A percentile compares a stretch with the other conserved stretches of the same genome.
phyloP scores from a whole-genome alignment of 805 yeast genomes.

The Schwanniomyces pseudopolymorphus region DNA sequence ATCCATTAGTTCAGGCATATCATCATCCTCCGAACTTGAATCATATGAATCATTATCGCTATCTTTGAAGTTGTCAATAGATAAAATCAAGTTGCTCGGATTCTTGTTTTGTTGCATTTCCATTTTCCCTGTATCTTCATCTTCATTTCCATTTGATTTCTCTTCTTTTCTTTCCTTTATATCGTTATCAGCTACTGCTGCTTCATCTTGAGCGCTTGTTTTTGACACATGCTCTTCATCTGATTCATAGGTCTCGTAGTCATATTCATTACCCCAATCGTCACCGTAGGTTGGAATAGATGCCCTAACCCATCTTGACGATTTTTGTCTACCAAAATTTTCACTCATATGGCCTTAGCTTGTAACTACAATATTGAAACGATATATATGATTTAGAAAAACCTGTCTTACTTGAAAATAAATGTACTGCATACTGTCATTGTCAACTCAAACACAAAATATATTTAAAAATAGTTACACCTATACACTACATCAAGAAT shows the following conservation, averaged over 20 bases:
- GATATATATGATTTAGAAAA: background rate
- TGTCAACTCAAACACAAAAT: conserved; percentile 1
- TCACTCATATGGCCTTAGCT: conserved; percentile 22
- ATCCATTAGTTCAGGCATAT: conserved; percentile 7
- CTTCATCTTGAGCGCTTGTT: background rate
- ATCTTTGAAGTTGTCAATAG: conserved; percentile 29
- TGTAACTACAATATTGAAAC: background rate
- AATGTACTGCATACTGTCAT: background rate
- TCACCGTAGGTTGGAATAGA: conserved; percentile 43
- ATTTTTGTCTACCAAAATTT: conserved; percentile 41
- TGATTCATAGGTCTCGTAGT: conserved; percentile 16
- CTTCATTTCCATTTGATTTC: background rate
- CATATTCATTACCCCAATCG: conserved; percentile 41
- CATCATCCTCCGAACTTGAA: conserved; percentile 16
- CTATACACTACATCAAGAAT: conserved; percentile 25
- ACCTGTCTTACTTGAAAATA: background rate
- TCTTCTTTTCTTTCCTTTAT: background rate
- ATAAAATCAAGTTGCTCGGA: conserved; percentile 26
- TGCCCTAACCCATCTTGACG: conserved; percentile 45
- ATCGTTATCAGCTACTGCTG: background rate
- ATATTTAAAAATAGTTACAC: background rate
- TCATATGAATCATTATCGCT: conserved; percentile 14
- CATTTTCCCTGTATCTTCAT: background rate
- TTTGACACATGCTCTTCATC: background rate
- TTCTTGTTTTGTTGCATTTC: background rate